phyloP scores from a whole-genome alignment of 306 rosid genomes.

The Macrotyloma uniflorum region DNA sequence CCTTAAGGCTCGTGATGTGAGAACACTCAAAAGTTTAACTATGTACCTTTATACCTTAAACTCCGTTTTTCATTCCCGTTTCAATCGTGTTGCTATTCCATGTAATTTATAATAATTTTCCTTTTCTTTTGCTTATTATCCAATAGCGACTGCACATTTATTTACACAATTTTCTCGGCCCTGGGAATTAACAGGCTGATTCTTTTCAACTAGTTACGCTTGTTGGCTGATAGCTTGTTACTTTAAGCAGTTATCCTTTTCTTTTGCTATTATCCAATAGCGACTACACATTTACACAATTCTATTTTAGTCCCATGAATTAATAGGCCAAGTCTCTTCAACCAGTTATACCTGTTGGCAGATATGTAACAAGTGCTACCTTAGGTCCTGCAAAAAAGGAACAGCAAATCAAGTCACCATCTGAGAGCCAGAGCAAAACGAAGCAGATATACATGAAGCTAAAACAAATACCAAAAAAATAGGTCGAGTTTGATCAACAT shows the following conservation, averaged over 20 bases:
- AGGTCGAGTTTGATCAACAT: slow-evolving; percentile 22
- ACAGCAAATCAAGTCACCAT: not conserved
- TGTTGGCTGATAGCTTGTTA: not conserved
- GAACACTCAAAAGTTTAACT: not conserved
- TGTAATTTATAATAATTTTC: not conserved
- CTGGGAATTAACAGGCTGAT: slow-evolving; percentile 20
- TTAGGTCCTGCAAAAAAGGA: slow-evolving; percentile 33
- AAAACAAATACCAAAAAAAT: not conserved
- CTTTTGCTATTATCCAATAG: slow-evolving; percentile 25
- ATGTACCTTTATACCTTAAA: not conserved
- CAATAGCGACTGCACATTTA: slow-evolving; percentile 15
- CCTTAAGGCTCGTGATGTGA: not conserved
- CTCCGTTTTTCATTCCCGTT: not conserved
- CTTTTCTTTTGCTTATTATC: slow-evolving; percentile 12
- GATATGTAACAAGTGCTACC: not conserved
- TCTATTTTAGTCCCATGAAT: slow-evolving; percentile 28
- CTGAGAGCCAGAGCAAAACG: slow-evolving; percentile 20
- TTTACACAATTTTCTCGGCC: slow-evolving; percentile 9
- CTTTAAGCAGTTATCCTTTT: not conserved
- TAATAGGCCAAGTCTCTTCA: not conserved
- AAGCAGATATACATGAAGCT: slow-evolving; percentile 18
- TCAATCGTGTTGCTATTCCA: slow-evolving; percentile 29
- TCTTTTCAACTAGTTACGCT: slow-evolving; percentile 2
- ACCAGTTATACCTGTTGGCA: slow-evolving; percentile 17
- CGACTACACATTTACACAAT: slow-evolving; percentile 13